A percentile compares a stretch with the other conserved stretches of the same genome.
phyloP scores from a whole-genome alignment of 2,329 filamentous ascomycete genomes.

The Leptosphaerulina australis region DNA sequence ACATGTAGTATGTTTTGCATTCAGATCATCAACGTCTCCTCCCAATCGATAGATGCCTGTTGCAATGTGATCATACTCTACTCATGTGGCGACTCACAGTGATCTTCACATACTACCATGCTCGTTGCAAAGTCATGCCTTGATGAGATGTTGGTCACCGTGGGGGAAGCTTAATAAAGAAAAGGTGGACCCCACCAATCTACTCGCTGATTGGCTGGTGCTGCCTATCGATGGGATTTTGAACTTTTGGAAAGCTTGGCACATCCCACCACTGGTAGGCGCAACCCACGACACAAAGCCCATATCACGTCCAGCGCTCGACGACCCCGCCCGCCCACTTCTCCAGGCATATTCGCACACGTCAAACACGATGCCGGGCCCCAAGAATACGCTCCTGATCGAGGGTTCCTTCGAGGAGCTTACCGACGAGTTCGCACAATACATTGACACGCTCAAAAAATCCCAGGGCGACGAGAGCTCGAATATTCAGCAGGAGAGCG shows the following conservation, averaged over 20 bases:
- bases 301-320: conserved; percentile 20
- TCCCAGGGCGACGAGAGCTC: conserved; percentile 59
- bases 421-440: conserved; percentile 91
- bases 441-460: conserved; percentile 83
- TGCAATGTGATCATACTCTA: too few species aligned
- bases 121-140: too few species aligned
- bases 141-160: too few species aligned
- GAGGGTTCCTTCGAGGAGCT: conserved; percentile 95
- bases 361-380: conserved; percentile 60
- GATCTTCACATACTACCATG: too few species aligned
- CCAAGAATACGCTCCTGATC: conserved; percentile 70
- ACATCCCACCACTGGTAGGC: conserved; percentile 21
- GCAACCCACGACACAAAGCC: conserved; percentile 19
- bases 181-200: conserved; percentile 1
- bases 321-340: conserved; percentile 23
- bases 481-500: conserved; percentile 65
- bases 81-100: too few species aligned
- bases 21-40: too few species aligned
- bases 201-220: conserved; percentile 7
- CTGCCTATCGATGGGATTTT: conserved; percentile 9
- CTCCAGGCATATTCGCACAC: conserved; percentile 31
- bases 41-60: too few species aligned
- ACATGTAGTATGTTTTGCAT: too few species aligned
- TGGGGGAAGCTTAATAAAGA: neutral
- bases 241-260: conserved; percentile 21